Base-by-base conservation (phyloP, 192 early-diverging fungal species). In the Backusella sp. region DNA sequence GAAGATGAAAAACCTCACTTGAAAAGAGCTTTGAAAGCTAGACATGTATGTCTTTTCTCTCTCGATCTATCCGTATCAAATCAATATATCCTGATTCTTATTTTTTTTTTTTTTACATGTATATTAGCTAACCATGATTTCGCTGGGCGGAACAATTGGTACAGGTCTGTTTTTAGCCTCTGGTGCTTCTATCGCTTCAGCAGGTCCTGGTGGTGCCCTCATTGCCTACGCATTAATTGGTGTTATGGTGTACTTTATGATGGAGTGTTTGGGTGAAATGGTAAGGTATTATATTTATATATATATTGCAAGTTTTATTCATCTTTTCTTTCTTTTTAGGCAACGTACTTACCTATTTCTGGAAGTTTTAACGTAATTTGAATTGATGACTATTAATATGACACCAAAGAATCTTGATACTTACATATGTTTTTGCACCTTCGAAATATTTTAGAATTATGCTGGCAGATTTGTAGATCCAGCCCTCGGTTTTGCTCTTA, bases 111-210 rank as follows among this genome's bases (percentile, higher is more conserved):
- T 28, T 28, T n/a, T n/a, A n/a, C 32, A 32, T 32, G 3, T 1
- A 39, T 71, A 19, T 39, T 56, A 82, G 80, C 30, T 81, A 6
- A 74, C 72, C 7, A 76, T 81, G 74, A 81, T 96, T 36, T 92
- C 94, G 17, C 89, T 97, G 30, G 94, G 93, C 30, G 95, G 95
- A 17, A 87, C 88, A 0, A 87, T 89, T 66, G 88, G 95, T 34
- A 97, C 94, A 42, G 95, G 95, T 41, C 82, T 96, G 15, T 96
- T 96, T 80, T 84, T 96, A 69, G 93, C 94, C 32, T 91, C 91
- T 73, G 95, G 92, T 28, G 79, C 86, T 1, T 91, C 93, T 19
- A 88, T 97, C 34, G 88, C 92, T 1, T 76, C 81, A 6, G 95
- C 92, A 0, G 96, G 96, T 4, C 94, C 96, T 1, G 85, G 88